Conservation (phyloP, 2,329 filamentous ascomycete species). For the Escovopsis weberi region DNA sequence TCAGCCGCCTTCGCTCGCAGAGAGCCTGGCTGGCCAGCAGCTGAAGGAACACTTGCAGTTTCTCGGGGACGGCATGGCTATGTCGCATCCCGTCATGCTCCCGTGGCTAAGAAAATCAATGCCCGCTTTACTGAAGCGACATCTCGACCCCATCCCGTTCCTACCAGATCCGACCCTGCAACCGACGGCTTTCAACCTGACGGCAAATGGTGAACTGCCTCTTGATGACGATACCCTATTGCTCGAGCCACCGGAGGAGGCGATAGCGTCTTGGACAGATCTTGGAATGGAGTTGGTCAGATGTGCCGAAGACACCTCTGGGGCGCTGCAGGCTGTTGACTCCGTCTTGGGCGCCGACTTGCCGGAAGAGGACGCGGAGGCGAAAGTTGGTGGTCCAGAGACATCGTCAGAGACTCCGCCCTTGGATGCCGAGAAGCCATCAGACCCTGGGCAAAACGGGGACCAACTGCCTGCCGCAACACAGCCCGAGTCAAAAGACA, state of each 20-base stretch:
- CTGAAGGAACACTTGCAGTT: slow-evolving; percentile 40
- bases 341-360: slow-evolving; percentile 12
- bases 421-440: slow-evolving; percentile 1
- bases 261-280: slow-evolving; percentile 17
- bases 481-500: slow-evolving; percentile 9
- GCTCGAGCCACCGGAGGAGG: background rate
- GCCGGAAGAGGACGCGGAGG: slow-evolving; percentile 13
- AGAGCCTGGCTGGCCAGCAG: slow-evolving; percentile 48
- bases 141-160: slow-evolving; percentile 48
- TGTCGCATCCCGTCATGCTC: slow-evolving; percentile 46
- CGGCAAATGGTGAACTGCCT: slow-evolving; percentile 1
- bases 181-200: slow-evolving; percentile 18
- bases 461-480: slow-evolving; percentile 2
- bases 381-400: slow-evolving; percentile 7
- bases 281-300: slow-evolving; percentile 20
- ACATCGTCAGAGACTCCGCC: slow-evolving; percentile 2
- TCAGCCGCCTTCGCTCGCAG: slow-evolving; percentile 46
- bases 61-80: slow-evolving; percentile 38
- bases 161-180: slow-evolving; percentile 36
- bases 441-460: slow-evolving; percentile 1
- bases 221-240: background rate
- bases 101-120: slow-evolving; percentile 40
- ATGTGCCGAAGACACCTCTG: slow-evolving; percentile 15
- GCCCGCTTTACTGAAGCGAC: slow-evolving; percentile 34
- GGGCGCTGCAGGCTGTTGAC: slow-evolving; percentile 17